These are phyloP conservation scores for Rhododendron ovatum DNA, from an alignment of 148 eudicot genomes.

Conservation along the genomic window DNA sequence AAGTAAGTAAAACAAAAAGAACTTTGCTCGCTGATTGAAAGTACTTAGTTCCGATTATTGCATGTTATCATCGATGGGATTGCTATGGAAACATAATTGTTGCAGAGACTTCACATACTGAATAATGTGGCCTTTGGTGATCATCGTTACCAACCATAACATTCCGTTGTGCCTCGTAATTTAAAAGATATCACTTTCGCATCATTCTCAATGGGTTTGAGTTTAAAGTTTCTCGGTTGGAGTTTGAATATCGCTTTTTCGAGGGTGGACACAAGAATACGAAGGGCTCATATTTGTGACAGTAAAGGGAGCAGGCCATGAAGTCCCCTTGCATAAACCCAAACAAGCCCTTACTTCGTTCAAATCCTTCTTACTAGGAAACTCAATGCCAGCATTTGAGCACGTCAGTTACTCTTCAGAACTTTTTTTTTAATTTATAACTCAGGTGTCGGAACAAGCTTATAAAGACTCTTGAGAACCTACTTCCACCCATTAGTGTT, in stretches of 20 bases:
- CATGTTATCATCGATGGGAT: neutral
- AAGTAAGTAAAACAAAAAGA: neutral
- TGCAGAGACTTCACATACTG: neutral
- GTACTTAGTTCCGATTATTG: neutral
- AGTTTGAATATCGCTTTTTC: neutral
- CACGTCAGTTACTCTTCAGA: conserved; percentile 37
- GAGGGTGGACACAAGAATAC: conserved; percentile 91
- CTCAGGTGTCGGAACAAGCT: no score
- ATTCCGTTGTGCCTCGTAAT: neutral
- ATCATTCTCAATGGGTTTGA: neutral
- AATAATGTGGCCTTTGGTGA: neutral
- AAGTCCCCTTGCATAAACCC: conserved; percentile 85
- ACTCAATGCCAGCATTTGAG: conserved; percentile 60
- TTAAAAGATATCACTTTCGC: neutral
- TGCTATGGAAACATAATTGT: neutral
- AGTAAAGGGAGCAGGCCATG: conserved; percentile 97
- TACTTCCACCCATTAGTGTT: neutral
- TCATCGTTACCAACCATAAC: neutral
- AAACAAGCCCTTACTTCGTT: conserved; percentile 65
- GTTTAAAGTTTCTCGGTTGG: neutral
- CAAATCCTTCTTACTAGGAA: conserved; percentile 64
- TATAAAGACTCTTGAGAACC: conserved; percentile 11
- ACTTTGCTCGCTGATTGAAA: neutral
- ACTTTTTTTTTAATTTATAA: no score
- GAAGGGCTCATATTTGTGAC: conserved; percentile 85